Evolutionary conservation across 2,329 filamentous ascomycete species (phyloP), one percentile per base, ranked within the genome.

Genomic region (Rutstroemia sp.): DNA sequence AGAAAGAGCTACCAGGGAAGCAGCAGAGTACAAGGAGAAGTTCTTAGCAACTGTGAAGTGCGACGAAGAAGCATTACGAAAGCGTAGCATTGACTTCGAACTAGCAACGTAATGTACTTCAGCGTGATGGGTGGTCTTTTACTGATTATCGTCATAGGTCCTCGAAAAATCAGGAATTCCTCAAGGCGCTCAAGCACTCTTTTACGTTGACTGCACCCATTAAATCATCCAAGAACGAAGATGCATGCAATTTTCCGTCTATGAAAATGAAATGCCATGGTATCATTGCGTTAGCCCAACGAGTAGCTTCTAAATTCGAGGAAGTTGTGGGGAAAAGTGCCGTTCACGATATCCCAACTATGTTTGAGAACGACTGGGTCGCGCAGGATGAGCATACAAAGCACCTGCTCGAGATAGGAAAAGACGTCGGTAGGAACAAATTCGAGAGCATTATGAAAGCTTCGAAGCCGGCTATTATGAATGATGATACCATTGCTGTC

Each of bases 361-460:
- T 48, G 16, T 23, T 46, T n/a, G 10, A 44, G 1, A 56, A 56
- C 5, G 9, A 47, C 3, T 56, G 54, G 54, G 23, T 10, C 9
- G 46, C 45, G 34, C 37, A 56, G 25, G 23, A 56, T 56, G 42
- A 16, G 4, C 10, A 47, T 21, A 34, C 42, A 14, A 25, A 23
- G 16, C 21, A 34, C 37, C 21, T 53, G 8, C 34, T 56, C 7
- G 18, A 34, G 16, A 21, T 56, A 18, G 54, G 54, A 23, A 53
- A 53, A 21, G 19, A 5, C 5, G 49, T 56, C 9, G 54, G 54
- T 4, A n/a, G 30, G 8, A 30, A 53, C 10, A 56, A 47, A n/a
- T 52, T 56, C 16, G 54, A 52, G 38, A 30, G 30, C 10, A 46
- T 56, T 23, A 30, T 56, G 30, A 46, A 56, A 30, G 54, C 54